Evolutionary conservation across 2,329 filamentous ascomycete species (phyloP).

Genomic region (Paraconiothyrium brasiliense): DNA sequence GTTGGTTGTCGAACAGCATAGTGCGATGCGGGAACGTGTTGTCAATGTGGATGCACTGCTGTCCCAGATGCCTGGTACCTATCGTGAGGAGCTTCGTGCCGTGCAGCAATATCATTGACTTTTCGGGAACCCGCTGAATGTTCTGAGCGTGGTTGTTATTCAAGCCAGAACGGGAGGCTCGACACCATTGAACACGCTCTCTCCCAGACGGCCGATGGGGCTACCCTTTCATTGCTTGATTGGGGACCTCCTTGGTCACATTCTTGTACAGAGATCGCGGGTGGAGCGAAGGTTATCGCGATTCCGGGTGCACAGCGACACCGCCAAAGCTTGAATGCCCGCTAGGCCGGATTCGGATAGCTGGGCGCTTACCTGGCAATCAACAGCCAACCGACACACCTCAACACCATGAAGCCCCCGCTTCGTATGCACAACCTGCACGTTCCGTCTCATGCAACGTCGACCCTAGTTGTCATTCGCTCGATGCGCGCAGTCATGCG

Average conservation of each 20-base stretch:
- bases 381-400: conserved; percentile 25
- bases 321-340: conserved; percentile 22
- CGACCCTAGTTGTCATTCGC: conserved; percentile 38
- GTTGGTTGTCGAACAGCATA: not conserved
- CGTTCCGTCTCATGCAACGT: conserved; percentile 29
- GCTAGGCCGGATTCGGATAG: conserved; percentile 23
- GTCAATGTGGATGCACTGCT: conserved; percentile 3
- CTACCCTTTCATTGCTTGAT: not conserved
- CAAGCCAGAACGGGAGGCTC: not conserved
- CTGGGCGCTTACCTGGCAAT: conserved; percentile 24
- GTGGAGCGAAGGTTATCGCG: conserved; percentile 11
- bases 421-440: conserved; percentile 44
- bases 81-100: not conserved
- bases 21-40: conserved; percentile 3
- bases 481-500: conserved; percentile 42
- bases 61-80: not conserved
- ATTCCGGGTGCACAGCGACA: not conserved
- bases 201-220: not conserved
- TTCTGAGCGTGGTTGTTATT: not conserved
- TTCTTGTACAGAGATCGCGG: not conserved
- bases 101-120: not conserved
- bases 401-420: conserved; percentile 35
- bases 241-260: not conserved
- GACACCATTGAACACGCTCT: not conserved
- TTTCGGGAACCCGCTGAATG: not conserved